Evolutionary conservation across 345 rosid species (phyloP).

Genomic region (Excoecaria agallocha): DNA sequence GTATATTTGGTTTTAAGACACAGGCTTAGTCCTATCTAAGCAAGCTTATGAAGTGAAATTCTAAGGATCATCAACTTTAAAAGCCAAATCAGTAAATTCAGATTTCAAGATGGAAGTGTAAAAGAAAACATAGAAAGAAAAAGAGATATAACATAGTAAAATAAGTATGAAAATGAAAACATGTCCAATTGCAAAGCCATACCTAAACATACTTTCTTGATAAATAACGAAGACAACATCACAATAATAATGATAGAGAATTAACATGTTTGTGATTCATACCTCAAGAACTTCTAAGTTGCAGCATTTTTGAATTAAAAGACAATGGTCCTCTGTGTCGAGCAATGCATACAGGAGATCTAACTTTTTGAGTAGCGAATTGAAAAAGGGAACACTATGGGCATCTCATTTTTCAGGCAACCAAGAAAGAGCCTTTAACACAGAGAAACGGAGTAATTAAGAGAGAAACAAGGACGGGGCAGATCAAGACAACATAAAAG

Average conservation of each 20-base stretch:
- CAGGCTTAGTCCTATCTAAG: not conserved
- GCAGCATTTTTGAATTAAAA: conserved; percentile 71
- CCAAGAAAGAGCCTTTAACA: not conserved
- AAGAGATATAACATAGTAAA: not conserved
- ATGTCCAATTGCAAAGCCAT: not conserved
- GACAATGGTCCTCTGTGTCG: conserved; percentile 78
- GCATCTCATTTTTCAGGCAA: conserved; percentile 53
- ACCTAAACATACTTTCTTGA: not conserved
- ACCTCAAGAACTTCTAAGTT: conserved; percentile 96
- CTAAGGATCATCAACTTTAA: not conserved
- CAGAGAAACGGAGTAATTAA: not conserved
- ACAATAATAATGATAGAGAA: conserved; percentile 5
- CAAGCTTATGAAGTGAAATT: not conserved
- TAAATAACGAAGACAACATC: not conserved
- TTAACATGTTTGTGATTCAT: conserved; percentile 12
- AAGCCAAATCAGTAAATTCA: not conserved
- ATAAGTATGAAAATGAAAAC: not conserved
- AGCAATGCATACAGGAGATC: conserved; percentile 88
- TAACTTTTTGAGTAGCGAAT: conserved; percentile 56
- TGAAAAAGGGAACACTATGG: conserved; percentile 72
- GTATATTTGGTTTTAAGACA: too few relatives aligned
- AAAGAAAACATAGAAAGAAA: not conserved
- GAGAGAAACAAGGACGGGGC: not conserved
- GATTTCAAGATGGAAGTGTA: not conserved
- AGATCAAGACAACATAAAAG: not conserved